Percentiles rank a stretch among this genome's conserved stretches.
Evolutionary conservation across 176 grass and related monocot species (phyloP).

Genomic region (Lolium perenne): DNA sequence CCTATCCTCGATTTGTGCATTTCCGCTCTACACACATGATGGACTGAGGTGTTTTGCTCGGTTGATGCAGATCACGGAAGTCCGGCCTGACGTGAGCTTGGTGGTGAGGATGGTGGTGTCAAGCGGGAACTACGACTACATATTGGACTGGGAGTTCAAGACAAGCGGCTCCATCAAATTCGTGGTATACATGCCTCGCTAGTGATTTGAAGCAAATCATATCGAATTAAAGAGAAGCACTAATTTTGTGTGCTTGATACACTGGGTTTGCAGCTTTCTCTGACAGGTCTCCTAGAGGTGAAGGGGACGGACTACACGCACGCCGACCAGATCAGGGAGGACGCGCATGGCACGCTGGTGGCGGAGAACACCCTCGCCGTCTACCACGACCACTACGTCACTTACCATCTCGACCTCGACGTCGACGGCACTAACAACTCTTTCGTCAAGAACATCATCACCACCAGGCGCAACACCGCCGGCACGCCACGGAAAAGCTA

Average conservation of each 20-base stretch:
- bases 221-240: too few relatives aligned
- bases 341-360: too few relatives aligned
- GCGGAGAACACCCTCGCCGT: slow-evolving; percentile 44
- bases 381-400: slow-evolving; percentile 87
- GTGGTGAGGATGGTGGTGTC: slow-evolving; percentile 80
- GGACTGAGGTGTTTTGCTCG: neutral
- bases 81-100: slow-evolving; percentile 74
- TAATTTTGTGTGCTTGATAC: too few relatives aligned
- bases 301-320: slow-evolving; percentile 64
- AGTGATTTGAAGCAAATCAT: too few relatives aligned
- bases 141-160: slow-evolving; percentile 94
- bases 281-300: slow-evolving; percentile 48
- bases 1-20: neutral
- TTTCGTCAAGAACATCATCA: slow-evolving; percentile 24
- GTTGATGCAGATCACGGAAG: slow-evolving; percentile 67
- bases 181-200: slow-evolving; percentile 41
- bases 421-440: slow-evolving; percentile 59
- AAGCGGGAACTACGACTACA: slow-evolving; percentile 83
- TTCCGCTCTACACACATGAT: neutral
- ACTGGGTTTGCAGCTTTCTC: too few relatives aligned
- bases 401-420: slow-evolving; percentile 79
- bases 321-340: neutral
- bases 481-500: slow-evolving; percentile 65
- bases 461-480: slow-evolving; percentile 40
- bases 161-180: slow-evolving; percentile 71